Conservation (phyloP, 2,329 filamentous ascomycete genomes). For the Calycina herbarum region DNA sequence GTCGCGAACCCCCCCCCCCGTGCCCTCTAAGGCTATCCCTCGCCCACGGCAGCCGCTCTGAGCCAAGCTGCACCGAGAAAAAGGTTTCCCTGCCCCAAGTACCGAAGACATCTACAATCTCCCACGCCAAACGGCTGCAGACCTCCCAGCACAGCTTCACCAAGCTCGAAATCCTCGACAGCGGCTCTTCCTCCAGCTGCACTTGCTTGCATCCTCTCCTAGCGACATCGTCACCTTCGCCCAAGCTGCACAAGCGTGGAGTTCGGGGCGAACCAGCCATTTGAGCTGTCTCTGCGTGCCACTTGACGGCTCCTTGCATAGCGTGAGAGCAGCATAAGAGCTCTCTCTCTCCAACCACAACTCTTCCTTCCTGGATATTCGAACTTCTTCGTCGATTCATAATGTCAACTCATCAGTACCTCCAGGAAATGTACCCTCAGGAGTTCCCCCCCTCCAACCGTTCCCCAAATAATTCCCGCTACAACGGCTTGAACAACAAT, state of each 20-base stretch:
- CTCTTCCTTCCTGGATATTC: constrained; percentile 7
- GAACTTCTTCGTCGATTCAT: constrained; percentile 15
- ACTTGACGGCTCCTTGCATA: constrained; percentile 38
- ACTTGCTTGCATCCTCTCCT: constrained; percentile 19
- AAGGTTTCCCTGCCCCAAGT: constrained; percentile 20
- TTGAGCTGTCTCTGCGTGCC: constrained; percentile 33
- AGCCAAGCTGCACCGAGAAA: constrained; percentile 20
- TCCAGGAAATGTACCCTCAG: constrained; percentile 66
- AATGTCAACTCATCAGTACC: constrained; percentile 52
- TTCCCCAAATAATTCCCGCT: constrained; percentile 52
- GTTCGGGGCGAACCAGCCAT: constrained; percentile 32
- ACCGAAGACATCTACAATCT: constrained; percentile 16
- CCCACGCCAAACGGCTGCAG: neutral
- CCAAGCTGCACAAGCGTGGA: constrained; percentile 27
- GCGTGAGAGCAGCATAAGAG: constrained; percentile 26
- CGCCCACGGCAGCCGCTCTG: neutral
- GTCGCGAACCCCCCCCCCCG: constrained; percentile 5
- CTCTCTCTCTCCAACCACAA: constrained; percentile 18
- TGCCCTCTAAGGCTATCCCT: neutral
- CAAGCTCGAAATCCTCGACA: constrained; percentile 12
- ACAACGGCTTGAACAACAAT: constrained; percentile 47
- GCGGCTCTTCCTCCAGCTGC: constrained; percentile 14
- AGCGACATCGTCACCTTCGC: constrained; percentile 14
- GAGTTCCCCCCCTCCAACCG: constrained; percentile 65
- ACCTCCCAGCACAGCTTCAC: constrained; percentile 5